Percentiles rank a stretch among this genome's conserved stretches.
These are phyloP conservation scores for Arachis monticola DNA, from an alignment of 331 rosid genomes.

Conservation along the genomic window DNA sequence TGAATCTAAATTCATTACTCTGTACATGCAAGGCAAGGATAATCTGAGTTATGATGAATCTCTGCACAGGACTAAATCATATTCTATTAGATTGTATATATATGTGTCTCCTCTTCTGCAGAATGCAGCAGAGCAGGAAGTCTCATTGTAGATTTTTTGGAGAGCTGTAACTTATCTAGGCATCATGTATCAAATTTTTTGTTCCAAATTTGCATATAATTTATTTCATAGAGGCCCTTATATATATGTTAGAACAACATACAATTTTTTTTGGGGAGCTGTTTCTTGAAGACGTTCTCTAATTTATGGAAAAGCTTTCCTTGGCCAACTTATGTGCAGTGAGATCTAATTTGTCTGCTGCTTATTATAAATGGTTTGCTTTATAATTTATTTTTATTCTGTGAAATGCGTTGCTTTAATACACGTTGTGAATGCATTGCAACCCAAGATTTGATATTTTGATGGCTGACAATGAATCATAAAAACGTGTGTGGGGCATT, in stretches of 20 bases:
- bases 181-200: constrained; percentile 49
- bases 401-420: constrained; percentile 1
- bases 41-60: constrained; percentile 44
- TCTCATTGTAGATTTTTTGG: constrained; percentile 68
- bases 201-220: constrained; percentile 47
- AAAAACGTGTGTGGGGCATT: constrained; percentile 19
- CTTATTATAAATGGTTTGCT: background rate
- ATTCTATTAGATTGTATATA: constrained; percentile 64
- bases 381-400: background rate
- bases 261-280: constrained; percentile 15
- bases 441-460: background rate
- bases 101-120: constrained; percentile 63
- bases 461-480: constrained; percentile 12
- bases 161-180: constrained; percentile 71
- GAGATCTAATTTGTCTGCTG: background rate
- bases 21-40: constrained; percentile 48
- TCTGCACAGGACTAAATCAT: constrained; percentile 46
- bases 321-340: background rate
- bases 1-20: constrained; percentile 38
- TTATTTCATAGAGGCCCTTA: constrained; percentile 54
- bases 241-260: constrained; percentile 49
- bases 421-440: background rate
- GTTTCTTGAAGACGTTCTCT: constrained; percentile 44
- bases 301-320: constrained; percentile 20
- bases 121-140: constrained; percentile 70